Percentiles rank a stretch among this genome's conserved stretches.
These are phyloP conservation scores for Alisma plantagoaquatica DNA, from an alignment of 106 monocot genomes.

Conservation along the genomic window DNA sequence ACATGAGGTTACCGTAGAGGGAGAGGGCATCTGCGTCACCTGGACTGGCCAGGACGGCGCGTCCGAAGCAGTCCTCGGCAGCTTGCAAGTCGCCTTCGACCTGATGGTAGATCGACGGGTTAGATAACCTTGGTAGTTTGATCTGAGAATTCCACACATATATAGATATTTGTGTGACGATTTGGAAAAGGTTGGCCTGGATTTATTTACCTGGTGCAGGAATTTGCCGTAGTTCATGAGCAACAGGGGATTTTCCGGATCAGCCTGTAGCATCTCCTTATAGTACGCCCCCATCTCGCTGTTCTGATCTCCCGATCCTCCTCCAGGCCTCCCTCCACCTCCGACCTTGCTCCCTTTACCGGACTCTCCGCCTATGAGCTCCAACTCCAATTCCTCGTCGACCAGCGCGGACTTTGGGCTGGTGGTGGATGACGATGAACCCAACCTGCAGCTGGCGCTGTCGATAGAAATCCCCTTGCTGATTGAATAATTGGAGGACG, in stretches of 20 bases:
- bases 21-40: constrained; percentile 36
- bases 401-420: no score
- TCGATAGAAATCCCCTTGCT: no score
- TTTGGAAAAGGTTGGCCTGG: no score
- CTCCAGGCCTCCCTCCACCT: constrained; percentile 7
- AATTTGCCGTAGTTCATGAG: constrained; percentile 56
- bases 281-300: constrained; percentile 21
- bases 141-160: no score
- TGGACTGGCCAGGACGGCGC: constrained; percentile 33
- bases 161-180: no score
- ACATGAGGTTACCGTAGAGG: no score
- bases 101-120: no score
- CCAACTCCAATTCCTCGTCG: no score
- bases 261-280: constrained; percentile 40
- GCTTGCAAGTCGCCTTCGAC: constrained; percentile 25
- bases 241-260: constrained; percentile 52
- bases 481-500: no score
- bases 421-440: no score
- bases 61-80: constrained; percentile 43
- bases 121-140: no score
- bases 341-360: constrained; percentile 5
- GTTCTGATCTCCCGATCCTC: constrained; percentile 9
- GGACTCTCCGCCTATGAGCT: constrained; percentile 11
- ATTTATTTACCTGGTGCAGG: constrained; percentile 72
- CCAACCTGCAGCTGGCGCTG: no score